Evolutionary conservation across 495 filamentous ascomycete genomes (phyloP).

Genomic region (Xylaria telfairii): DNA sequence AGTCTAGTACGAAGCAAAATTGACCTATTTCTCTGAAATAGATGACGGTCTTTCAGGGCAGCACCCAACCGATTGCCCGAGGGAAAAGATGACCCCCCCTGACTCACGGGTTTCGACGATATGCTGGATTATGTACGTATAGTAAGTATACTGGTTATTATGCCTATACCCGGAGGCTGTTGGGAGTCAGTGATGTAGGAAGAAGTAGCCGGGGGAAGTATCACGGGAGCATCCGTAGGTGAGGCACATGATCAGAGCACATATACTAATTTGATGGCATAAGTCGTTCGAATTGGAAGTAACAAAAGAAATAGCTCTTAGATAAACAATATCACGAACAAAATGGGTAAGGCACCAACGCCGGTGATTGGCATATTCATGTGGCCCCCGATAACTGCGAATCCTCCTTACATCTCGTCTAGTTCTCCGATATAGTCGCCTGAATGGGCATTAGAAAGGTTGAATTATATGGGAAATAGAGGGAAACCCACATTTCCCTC

Average conservation of each 20-base stretch:
- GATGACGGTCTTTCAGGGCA: too few species aligned
- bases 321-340: background rate
- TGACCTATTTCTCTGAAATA: too few species aligned
- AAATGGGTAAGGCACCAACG: background rate
- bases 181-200: too few species aligned
- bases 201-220: too few species aligned
- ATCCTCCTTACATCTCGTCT: background rate
- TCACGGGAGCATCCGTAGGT: too few species aligned
- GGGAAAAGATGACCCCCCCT: too few species aligned
- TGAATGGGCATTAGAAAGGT: background rate
- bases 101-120: too few species aligned
- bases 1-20: too few species aligned
- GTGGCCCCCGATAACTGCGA: background rate
- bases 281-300: background rate
- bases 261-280: background rate
- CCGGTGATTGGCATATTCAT: background rate
- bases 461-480: background rate
- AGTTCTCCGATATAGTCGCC: background rate
- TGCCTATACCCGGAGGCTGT: too few species aligned
- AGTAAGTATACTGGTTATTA: too few species aligned
- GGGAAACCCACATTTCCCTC: background rate
- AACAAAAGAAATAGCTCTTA: background rate
- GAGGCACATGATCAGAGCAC: background rate
- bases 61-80: too few species aligned
- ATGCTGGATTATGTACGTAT: too few species aligned